Percentiles rank a stretch among this genome's conserved stretches.
These are phyloP conservation scores for Aureobasidium sp. DNA, from an alignment of 2,329 filamentous ascomycete genomes.

Conservation along the genomic window DNA sequence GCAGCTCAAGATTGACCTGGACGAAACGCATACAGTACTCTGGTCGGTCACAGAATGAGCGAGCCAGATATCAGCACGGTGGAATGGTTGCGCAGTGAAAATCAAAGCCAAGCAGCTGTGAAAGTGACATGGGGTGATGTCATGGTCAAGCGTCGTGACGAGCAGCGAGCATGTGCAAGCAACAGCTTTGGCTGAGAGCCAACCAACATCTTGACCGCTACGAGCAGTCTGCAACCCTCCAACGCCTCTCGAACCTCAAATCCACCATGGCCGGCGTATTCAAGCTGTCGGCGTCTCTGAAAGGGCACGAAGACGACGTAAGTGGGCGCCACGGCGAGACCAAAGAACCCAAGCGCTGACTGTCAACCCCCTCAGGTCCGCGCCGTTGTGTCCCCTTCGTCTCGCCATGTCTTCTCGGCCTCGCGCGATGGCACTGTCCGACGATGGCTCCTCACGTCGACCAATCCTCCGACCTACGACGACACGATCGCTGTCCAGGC, in stretches of 20 bases:
- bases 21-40: too few species aligned
- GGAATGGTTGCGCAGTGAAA: too few species aligned
- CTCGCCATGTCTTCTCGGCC: constrained; percentile 69
- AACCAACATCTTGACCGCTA: neutral
- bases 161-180: too few species aligned
- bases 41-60: too few species aligned
- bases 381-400: constrained; percentile 68
- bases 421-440: constrained; percentile 89
- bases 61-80: too few species aligned
- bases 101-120: too few species aligned
- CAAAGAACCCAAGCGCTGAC: constrained; percentile 7
- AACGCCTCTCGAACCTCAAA: neutral
- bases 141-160: too few species aligned
- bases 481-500: constrained; percentile 72
- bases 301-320: constrained; percentile 92
- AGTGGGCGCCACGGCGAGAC: constrained; percentile 30
- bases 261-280: constrained; percentile 61
- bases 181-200: too few species aligned
- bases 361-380: constrained; percentile 59
- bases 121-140: too few species aligned
- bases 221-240: neutral
- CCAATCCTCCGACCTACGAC: constrained; percentile 65
- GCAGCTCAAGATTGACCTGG: too few species aligned
- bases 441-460: constrained; percentile 66
- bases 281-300: constrained; percentile 85